Base-by-base conservation (phyloP, 768 basidiomycete species). In the Lactarius sanguifluus region DNA sequence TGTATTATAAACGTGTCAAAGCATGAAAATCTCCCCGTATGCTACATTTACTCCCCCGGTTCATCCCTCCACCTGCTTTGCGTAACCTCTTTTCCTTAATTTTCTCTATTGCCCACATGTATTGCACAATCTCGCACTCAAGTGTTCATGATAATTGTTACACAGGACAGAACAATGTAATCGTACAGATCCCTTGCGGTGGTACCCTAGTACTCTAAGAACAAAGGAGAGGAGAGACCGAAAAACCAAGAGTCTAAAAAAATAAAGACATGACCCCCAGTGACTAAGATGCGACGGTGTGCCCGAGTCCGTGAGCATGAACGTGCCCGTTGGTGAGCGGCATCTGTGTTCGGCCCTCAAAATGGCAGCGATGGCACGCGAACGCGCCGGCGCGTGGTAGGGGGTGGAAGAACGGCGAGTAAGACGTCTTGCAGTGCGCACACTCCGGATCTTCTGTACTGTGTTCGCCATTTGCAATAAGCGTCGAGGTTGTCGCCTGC, bases 391-490 rank as follows among this genome's bases (percentile, higher is more conserved):
- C 74, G 36, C 64, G 56, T 36, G 74, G 61, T 61, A 77, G 69
- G 23, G 79, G 83, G 75, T 93, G 87, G 76, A 93, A 94, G 58
- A 83, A 83, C 3, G 92, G 92, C 20, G 92, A 91, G 74, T 83
- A 91, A 65, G 84, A 82, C 1, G 92, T 88, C 50, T 78, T 75
- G 74, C 92, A 94, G 32, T 78, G 77, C 68, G 77, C 78, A 73
- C 92, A 94, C 54, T 76, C 72, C 15, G 77, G 78, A 4, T 81
- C 77, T 16, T 69, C 66, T 32, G 75, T 69, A 10, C 70, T 50
- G 25, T 23, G 30, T 4, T 64, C 61, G 3, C 34, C 45, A 25
- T 52, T 57, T 23, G 57, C 57, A 28, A 41, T 28, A 38, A 59
- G 28, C 12, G 43, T 55, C 20, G 41, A 20, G 10, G 30, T 16